Evolutionary conservation across 1,284 basidiomycete genomes (phyloP).

Genomic region (Trichosporon faecale): DNA sequence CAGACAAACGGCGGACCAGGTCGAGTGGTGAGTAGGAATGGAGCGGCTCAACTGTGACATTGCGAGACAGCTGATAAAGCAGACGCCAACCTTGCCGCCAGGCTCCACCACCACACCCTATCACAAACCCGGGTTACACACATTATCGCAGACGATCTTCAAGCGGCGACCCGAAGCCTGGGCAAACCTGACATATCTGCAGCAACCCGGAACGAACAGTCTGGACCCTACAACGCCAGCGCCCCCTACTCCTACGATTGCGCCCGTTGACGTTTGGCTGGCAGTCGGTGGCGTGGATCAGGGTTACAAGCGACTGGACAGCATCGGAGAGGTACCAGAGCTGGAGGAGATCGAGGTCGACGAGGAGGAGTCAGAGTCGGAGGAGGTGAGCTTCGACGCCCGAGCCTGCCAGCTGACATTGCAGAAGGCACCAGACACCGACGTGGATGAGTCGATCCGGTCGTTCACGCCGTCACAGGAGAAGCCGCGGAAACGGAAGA

Average conservation of each 20-base stretch:
- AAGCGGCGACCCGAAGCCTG: neutral
- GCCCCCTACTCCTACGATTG: neutral
- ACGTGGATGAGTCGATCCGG: neutral
- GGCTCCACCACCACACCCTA: neutral
- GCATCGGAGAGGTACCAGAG: neutral
- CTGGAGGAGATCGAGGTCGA: constrained; percentile 1
- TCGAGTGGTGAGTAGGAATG: neutral
- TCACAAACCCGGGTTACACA: neutral
- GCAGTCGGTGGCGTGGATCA: neutral
- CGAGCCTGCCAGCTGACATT: neutral
- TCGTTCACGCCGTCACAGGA: neutral
- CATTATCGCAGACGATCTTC: neutral
- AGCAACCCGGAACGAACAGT: constrained; percentile 1
- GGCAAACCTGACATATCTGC: neutral
- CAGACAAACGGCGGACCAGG: neutral
- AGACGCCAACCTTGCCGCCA: neutral
- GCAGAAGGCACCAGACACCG: neutral
- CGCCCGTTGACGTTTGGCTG: neutral
- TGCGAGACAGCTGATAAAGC: neutral
- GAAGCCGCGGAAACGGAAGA: neutral
- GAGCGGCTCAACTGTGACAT: no score
- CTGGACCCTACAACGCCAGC: neutral
- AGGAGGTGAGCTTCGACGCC: neutral
- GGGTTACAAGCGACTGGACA: neutral
- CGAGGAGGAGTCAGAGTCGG: neutral